Evolutionary conservation across 164 flowering plant species (phyloP), one percentile per base, ranked within the genome.

Genomic region (Nymphaea thermarum): DNA sequence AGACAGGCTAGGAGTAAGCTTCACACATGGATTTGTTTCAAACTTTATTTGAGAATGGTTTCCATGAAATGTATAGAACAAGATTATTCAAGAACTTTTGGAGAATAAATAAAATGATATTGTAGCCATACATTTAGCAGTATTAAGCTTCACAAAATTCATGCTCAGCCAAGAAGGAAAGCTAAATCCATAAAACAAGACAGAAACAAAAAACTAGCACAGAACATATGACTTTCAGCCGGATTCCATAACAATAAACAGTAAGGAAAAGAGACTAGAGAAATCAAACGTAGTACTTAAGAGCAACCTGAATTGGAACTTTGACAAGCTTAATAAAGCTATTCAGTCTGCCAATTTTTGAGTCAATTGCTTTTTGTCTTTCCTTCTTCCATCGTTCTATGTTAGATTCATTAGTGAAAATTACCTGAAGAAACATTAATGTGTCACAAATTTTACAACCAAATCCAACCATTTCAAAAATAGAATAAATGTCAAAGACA

Each of bases 391-490:
- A 89, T 69, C 90, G 87, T 43, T 88, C 95, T 64, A 93, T 93
- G 78, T 91, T 93, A 67, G 98, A 82, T 77, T 91, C 97, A 78
- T 93, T 93, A 16, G 98, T 89, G 71, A 93, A 93, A 44, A 93
- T 85, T 61, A 93, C 98, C 98, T 90, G 65, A 60, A 43, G n/a
- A 75, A 45, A 45, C 10, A 45, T 45, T 10, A 45, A 45, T 0
- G 7, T 45, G 10, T 45, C 53, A 45, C 10, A 10, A 45, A 10
- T 25, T 25, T 25, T 25, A 25, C 36, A 25, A 25, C 0, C 36
- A 25, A 25, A 25, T 25, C 36, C 36, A 25, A 25, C 36, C 36
- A 25, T 12, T 68, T 59, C 17, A 64, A 66, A 71, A 77, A 67
- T 0, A 4, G 59, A 45, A 25, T 2, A 45, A 45, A 45, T 45